Evolutionary conservation across 768 basidiomycete species (phyloP).

Genomic region (Boletellus ananas): DNA sequence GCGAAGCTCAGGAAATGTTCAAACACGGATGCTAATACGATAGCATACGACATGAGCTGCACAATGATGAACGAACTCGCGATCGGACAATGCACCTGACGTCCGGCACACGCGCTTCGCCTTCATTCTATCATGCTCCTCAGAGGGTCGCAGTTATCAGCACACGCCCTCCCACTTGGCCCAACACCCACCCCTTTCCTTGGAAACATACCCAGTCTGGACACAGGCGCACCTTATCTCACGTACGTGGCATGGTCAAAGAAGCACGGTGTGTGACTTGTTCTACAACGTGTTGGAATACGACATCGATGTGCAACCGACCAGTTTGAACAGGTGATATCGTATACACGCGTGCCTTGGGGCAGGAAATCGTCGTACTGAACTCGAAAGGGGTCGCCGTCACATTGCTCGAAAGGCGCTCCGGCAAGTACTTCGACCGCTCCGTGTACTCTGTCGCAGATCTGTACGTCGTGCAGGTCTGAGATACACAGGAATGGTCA

Average conservation of each 20-base stretch:
- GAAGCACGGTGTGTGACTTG: conserved; percentile 10
- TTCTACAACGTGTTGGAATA: neutral
- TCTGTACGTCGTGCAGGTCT: conserved; percentile 16
- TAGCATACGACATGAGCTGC: too few species aligned
- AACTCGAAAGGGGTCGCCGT: conserved; percentile 44
- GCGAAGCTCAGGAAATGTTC: too few species aligned
- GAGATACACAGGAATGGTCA: conserved; percentile 16
- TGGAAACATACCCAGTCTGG: conserved; percentile 11
- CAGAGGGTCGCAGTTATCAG: neutral
- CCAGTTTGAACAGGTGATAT: conserved; percentile 1
- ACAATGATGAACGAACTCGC: too few species aligned
- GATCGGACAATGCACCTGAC: too few species aligned
- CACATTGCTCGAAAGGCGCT: conserved; percentile 50
- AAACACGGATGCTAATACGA: too few species aligned
- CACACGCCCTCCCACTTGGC: conserved; percentile 17
- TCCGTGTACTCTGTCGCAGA: neutral
- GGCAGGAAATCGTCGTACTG: conserved; percentile 46
- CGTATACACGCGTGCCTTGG: conserved; percentile 29
- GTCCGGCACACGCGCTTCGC: too few species aligned
- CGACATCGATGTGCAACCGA: neutral
- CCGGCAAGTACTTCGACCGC: conserved; percentile 44
- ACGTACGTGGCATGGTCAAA: conserved; percentile 20
- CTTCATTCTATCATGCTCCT: too few species aligned
- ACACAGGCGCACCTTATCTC: conserved; percentile 7
- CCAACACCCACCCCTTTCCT: conserved; percentile 12